Evolutionary conservation across 306 rosid species (phyloP).

Genomic region (Cotoneaster glaucophyllus): DNA sequence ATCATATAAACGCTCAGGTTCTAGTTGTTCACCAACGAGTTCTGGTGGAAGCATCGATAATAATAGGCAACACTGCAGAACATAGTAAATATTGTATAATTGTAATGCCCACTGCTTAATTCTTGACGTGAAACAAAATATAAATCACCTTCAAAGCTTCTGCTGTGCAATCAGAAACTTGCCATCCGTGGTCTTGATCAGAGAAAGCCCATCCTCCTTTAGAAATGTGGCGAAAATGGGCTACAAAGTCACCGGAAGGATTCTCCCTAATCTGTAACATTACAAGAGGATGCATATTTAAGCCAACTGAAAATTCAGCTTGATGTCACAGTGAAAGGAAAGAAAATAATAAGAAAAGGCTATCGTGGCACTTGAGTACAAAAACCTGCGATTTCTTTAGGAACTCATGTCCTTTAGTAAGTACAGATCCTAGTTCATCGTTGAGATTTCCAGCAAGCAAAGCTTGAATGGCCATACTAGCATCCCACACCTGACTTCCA

Average conservation of each 20-base stretch:
- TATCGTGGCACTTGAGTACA: too few relatives aligned
- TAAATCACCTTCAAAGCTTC: constrained; percentile 58
- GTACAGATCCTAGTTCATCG: constrained; percentile 15
- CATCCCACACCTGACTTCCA: constrained; percentile 22
- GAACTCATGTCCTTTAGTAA: constrained; percentile 26
- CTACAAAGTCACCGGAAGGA: constrained; percentile 39
- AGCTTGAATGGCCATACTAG: constrained; percentile 15
- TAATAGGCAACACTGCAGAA: constrained; percentile 53
- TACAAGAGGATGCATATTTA: background rate
- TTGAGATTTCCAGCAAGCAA: constrained; percentile 22
- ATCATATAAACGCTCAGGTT: constrained; percentile 44
- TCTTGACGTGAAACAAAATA: too few relatives aligned
- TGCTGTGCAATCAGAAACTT: constrained; percentile 78
- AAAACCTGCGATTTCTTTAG: constrained; percentile 23
- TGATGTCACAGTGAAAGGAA: too few relatives aligned
- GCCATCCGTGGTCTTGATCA: constrained; percentile 85
- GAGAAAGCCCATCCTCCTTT: constrained; percentile 87
- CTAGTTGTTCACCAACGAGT: constrained; percentile 64
- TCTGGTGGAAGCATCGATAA: constrained; percentile 50
- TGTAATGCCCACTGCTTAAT: too few relatives aligned
- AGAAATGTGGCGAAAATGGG: constrained; percentile 53
- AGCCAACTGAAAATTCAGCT: background rate
- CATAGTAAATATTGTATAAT: too few relatives aligned
- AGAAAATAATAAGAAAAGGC: too few relatives aligned
- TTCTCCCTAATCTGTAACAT: constrained; percentile 42